These are phyloP conservation scores for Hippophae rhamnoides DNA, from an alignment of 306 rosid genomes.

Conservation along the genomic window DNA sequence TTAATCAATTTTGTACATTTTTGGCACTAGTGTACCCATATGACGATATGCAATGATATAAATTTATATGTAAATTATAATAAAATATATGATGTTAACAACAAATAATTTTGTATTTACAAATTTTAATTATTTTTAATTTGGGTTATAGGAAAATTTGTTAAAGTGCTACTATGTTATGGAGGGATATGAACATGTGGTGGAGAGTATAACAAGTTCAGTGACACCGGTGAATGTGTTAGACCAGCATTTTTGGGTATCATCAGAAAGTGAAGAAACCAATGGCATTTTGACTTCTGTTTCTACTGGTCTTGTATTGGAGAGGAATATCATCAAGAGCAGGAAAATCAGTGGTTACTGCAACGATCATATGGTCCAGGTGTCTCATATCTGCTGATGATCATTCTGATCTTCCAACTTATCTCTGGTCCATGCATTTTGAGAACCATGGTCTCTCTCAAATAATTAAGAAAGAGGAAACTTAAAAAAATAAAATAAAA, in stretches of 20 bases:
- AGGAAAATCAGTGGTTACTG: constrained; percentile 33
- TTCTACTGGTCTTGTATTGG: constrained; percentile 21
- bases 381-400: constrained; percentile 30
- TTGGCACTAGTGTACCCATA: too few species aligned
- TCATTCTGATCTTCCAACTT: constrained; percentile 19
- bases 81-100: too few species aligned
- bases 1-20: too few species aligned
- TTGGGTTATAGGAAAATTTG: constrained; percentile 34
- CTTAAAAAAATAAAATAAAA: background rate
- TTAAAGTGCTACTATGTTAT: constrained; percentile 46
- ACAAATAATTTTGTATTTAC: background rate
- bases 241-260: constrained; percentile 52
- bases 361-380: constrained; percentile 34
- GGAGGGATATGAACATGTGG: constrained; percentile 47
- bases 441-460: constrained; percentile 17
- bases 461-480: background rate
- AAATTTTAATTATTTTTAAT: constrained; percentile 1
- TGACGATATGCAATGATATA: too few species aligned
- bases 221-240: constrained; percentile 68
- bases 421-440: constrained; percentile 13
- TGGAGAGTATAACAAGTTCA: constrained; percentile 43
- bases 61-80: too few species aligned
- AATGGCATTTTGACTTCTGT: constrained; percentile 6
- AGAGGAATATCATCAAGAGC: constrained; percentile 40
- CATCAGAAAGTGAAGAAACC: constrained; percentile 64